Percentiles rank a stretch among this genome's conserved stretches.
phyloP scores from a whole-genome alignment of 176 grass and related monocot species.

The Metroxylon sagu region DNA sequence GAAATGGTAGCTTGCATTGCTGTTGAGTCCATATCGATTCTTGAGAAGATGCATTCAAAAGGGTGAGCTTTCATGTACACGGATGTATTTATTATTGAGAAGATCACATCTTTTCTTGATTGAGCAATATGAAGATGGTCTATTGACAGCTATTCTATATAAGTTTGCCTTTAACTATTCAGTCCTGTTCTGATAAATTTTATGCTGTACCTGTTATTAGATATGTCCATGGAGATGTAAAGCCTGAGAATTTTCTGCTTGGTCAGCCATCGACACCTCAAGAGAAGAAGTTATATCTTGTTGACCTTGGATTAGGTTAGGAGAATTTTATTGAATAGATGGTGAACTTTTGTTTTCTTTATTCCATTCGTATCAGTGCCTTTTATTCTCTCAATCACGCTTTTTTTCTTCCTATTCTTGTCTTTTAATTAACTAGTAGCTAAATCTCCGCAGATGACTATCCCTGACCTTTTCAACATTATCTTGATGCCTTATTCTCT shows the following conservation, averaged over 20 bases:
- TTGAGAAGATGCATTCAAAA: conserved; percentile 85
- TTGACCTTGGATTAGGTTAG: conserved; percentile 85
- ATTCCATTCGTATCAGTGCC: not conserved
- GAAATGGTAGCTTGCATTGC: conserved; percentile 93
- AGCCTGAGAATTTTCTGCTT: conserved; percentile 84
- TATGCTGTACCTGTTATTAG: conserved; percentile 17
- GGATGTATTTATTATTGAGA: conserved; percentile 6
- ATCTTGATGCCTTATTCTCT: not conserved
- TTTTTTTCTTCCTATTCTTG: not conserved
- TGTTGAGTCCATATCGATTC: conserved; percentile 65
- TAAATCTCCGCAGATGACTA: too few relatives aligned
- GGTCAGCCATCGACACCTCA: conserved; percentile 77
- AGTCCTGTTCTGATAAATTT: too few relatives aligned
- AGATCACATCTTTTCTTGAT: not conserved
- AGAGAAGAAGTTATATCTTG: conserved; percentile 87
- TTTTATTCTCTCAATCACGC: not conserved
- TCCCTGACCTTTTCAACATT: too few relatives aligned
- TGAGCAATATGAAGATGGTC: not conserved
- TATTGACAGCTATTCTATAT: not conserved
- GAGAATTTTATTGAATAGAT: conserved; percentile 1
- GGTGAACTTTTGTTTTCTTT: conserved; percentile 1
- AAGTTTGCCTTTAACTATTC: too few relatives aligned
- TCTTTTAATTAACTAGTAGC: too few relatives aligned
- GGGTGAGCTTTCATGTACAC: conserved; percentile 26
- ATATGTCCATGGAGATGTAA: conserved; percentile 88